Conservation (phyloP, 2,329 filamentous ascomycete species). For the Fusarium floridanum region DNA sequence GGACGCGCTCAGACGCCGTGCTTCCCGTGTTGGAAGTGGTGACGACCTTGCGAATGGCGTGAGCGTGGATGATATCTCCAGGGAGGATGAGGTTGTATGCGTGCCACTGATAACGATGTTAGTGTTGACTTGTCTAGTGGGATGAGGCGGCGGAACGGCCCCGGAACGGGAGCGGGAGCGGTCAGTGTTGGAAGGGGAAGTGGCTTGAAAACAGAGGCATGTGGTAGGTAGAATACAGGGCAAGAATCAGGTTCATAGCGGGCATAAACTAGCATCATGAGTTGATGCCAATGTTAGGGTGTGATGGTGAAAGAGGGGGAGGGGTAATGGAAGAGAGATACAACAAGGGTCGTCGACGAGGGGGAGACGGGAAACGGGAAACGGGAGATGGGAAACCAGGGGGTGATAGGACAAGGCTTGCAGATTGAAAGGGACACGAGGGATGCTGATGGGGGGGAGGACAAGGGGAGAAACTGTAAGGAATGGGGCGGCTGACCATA, state of each 20-base stretch:
- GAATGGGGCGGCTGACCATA: slow-evolving; percentile 54
- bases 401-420: slow-evolving; percentile 11
- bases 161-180: slow-evolving; percentile 5
- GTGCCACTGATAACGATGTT: slow-evolving; percentile 61
- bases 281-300: slow-evolving; percentile 24
- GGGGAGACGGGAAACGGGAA: slow-evolving; percentile 18
- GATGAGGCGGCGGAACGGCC: slow-evolving; percentile 21
- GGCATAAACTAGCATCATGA: slow-evolving; percentile 9
- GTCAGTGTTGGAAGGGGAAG: slow-evolving; percentile 15
- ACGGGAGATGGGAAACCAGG: slow-evolving; percentile 17
- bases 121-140: slow-evolving; percentile 19
- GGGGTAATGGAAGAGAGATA: slow-evolving; percentile 36
- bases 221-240: slow-evolving; percentile 12
- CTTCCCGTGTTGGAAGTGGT: slow-evolving; percentile 61
- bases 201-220: slow-evolving; percentile 17
- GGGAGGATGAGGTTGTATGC: slow-evolving; percentile 71
- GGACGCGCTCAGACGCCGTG: slow-evolving; percentile 66
- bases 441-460: neutral
- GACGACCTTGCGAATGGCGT: slow-evolving; percentile 68
- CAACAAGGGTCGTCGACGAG: slow-evolving; percentile 21
- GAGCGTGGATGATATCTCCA: slow-evolving; percentile 66
- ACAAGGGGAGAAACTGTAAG: slow-evolving; percentile 7
- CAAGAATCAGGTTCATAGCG: slow-evolving; percentile 1
- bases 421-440: slow-evolving; percentile 9
- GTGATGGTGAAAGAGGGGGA: slow-evolving; percentile 31